Evolutionary conservation across 2,329 filamentous ascomycete species (phyloP), one percentile per base, ranked within the genome.

Genomic region (Aureobasidium sp.): DNA sequence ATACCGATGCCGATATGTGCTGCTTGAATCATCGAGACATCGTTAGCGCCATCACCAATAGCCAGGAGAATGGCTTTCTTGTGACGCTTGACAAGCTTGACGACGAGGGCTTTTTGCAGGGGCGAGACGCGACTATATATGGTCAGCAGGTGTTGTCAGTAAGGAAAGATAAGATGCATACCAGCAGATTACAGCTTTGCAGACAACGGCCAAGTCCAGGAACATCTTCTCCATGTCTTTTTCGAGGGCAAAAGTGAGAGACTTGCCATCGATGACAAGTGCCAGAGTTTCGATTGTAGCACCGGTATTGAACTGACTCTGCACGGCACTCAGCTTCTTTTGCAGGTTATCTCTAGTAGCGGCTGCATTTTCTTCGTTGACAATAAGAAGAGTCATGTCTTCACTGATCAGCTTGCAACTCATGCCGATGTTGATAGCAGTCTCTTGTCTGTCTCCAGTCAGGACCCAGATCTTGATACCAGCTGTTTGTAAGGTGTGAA

Each of bases 11-110:
- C 94, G 66, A 99, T 96, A 73, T 99, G 94, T 13, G 94, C 94
- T 10, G 94, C 94, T 78, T 99, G 94, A 61, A 99, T 99, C 94
- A 99, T 99, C n/a, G 93, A 97, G n/a, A 99, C 94, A 71, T 99
- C 94, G 76, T 99, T 99, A 50, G 94, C 94, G 66, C 94, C 94
- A 70, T 99, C 94, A 67, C 94, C 94, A 73, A 99, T 97, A 55
- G 94, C 94, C 54, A 99, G 85, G 59, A 97, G 85, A 67, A 99
- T 91, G 13, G 91, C 86, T 72, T 97, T 90, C 67, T 94, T 84
- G 73, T 96, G 90, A 67, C 91, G 90, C 77, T 97, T 99, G 71
- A 99, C 94, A 66, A 97, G 85, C 79, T 99, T 99, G 67, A 99
- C 94, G 27, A 99, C 94, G 65, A 99, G 80, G 16, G 94, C 95